Base-by-base conservation (phyloP, 805 yeast species). In the Candida tibetensis region DNA sequence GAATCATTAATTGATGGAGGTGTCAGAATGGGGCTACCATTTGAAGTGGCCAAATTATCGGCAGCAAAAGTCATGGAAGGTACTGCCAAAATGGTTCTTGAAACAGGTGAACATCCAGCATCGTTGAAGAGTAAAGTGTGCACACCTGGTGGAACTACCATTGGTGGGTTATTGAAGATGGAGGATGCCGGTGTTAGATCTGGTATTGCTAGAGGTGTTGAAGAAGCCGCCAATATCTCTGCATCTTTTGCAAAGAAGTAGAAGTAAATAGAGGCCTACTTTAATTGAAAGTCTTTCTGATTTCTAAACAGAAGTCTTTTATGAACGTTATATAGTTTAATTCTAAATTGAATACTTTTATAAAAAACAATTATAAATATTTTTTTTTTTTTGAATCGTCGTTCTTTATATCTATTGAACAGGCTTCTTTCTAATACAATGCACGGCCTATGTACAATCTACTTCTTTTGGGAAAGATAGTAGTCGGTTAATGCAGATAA, bases 121-220 rank as follows among this genome's bases (percentile, higher is more conserved):
- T 87, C 77, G 9, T 74, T 93, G 58, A 86, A 86, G 58, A 81
- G 85, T 58, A 82, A 81, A 51, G 93, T 93, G 6, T 89, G 96
- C 58, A 93, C 99, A 0, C 99, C 99, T 17, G 99, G 93, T 21
- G 99, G 99, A 23, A 90, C 97, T 35, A 93, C 99, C 3, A 93
- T 93, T 58, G 95, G 95, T 7, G 99, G 99, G 0, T 69, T 93
- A 41, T 74, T 91, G 62, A 87, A 81, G 47, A 80, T 93, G 83
- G 99, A 93, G 68, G 96, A 88, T 49, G 79, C 79, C 34, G 95
- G 91, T 35, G 85, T 93, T 32, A 82, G 96, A 66, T 76, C 87
- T 32, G 91, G 88, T 17, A 84, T 93, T 52, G 79, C 95, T 33
- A 76, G 88, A 52, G 96, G 95, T 28, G 84, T 93, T 17, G 88